phyloP scores from a whole-genome alignment of 2,329 filamentous ascomycete species.

The Davidsoniella eucalypti region DNA sequence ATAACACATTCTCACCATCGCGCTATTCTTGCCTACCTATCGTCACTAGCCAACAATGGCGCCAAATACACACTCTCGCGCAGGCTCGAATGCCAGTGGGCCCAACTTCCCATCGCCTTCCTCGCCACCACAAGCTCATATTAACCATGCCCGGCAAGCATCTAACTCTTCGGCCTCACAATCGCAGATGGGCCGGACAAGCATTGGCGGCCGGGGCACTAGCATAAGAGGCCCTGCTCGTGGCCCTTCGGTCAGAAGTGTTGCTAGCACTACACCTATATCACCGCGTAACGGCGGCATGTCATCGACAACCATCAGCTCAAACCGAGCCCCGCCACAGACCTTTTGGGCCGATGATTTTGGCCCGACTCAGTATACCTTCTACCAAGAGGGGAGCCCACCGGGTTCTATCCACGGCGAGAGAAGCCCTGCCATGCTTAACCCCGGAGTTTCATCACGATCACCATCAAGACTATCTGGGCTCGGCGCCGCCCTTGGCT shows the following conservation, averaged over 20 bases:
- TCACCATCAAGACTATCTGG: not conserved
- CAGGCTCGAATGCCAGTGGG: too few species aligned
- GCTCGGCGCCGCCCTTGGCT: not conserved
- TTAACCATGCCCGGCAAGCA: not conserved
- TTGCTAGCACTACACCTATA: not conserved
- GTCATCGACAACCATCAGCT: slow-evolving; percentile 3
- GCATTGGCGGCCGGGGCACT: not conserved
- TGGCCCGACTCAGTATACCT: slow-evolving; percentile 12
- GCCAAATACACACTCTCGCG: too few species aligned
- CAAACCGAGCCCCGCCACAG: not conserved
- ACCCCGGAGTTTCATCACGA: not conserved
- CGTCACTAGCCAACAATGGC: too few species aligned
- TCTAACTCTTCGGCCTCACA: not conserved
- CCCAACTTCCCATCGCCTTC: not conserved
- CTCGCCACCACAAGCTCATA: not conserved
- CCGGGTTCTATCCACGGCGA: not conserved
- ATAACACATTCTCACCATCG: too few species aligned
- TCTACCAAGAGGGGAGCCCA: slow-evolving; percentile 4
- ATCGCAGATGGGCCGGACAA: not conserved
- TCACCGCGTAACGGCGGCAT: not conserved
- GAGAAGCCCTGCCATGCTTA: not conserved
- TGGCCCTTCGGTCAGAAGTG: not conserved
- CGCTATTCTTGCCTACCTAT: too few species aligned
- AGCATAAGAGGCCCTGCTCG: slow-evolving; percentile 4
- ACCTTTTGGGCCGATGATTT: not conserved